These are phyloP conservation scores for Fusarium albidum DNA, from an alignment of 2,329 filamentous ascomycete genomes.

Conservation along the genomic window DNA sequence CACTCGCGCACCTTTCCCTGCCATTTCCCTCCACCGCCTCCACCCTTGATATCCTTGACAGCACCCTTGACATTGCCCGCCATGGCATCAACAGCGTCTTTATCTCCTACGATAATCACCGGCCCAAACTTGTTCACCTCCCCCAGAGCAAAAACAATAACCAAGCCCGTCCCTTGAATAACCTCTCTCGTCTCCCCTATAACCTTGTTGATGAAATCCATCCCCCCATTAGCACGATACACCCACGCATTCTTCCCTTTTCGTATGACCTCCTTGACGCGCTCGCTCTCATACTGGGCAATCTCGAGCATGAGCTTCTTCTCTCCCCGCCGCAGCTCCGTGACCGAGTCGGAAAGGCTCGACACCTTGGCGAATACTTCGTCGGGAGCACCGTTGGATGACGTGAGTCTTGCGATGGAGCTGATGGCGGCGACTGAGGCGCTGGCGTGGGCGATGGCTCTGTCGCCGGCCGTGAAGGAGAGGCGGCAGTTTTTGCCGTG, in stretches of 20 bases:
- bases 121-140: conserved; percentile 37
- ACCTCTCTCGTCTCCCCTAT: conserved; percentile 35
- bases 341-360: conserved; percentile 16
- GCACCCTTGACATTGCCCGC: conserved; percentile 26
- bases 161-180: conserved; percentile 16
- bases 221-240: conserved; percentile 35
- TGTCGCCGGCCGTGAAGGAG: conserved; percentile 41
- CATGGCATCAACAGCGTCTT: conserved; percentile 29
- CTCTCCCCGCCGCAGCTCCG: conserved; percentile 37
- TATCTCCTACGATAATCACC: conserved; percentile 38
- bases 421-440: conserved; percentile 35
- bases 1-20: conserved; percentile 44
- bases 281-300: conserved; percentile 41
- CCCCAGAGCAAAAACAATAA: conserved; percentile 38
- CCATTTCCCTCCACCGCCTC: conserved; percentile 42
- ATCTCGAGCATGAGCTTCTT: conserved; percentile 41
- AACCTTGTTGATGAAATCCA: conserved; percentile 44
- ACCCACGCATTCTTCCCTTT: conserved; percentile 35
- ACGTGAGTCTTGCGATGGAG: conserved; percentile 37
- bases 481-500: conserved; percentile 44
- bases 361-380: conserved; percentile 33
- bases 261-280: conserved; percentile 23
- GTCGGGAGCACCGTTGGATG: conserved; percentile 30
- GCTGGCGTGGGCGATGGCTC: conserved; percentile 36
- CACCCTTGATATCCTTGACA: conserved; percentile 40